Conservation (phyloP, 129 eudicot genomes). For the Centrapalus pauciflorus region DNA sequence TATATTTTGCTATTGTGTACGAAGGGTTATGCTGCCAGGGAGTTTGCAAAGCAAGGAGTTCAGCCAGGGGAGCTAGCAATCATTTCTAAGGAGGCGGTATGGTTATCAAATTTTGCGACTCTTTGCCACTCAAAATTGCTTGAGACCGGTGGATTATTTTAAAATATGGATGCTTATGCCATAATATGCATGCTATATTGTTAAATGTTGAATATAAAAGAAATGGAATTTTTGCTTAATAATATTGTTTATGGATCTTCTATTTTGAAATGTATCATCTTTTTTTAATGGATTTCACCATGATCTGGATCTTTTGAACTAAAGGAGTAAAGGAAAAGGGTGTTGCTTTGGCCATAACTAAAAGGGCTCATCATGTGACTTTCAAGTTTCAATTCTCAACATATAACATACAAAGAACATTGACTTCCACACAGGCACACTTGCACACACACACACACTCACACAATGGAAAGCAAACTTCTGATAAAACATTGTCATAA, state of each 20-base stretch:
- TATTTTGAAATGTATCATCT: neutral
- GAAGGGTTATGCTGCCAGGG: constrained; percentile 98
- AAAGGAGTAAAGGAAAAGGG: neutral
- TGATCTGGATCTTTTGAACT: neutral
- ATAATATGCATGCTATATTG: neutral
- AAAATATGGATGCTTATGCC: neutral
- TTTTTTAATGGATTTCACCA: neutral
- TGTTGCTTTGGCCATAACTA: too few species aligned
- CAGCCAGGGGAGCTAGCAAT: constrained; percentile 87
- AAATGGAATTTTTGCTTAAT: neutral
- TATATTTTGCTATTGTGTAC: neutral
- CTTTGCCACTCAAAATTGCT: neutral
- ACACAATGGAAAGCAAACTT: too few species aligned
- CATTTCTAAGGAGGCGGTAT: constrained; percentile 93
- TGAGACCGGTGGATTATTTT: neutral
- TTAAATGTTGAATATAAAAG: neutral
- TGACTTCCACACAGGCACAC: too few species aligned
- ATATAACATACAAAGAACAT: too few species aligned
- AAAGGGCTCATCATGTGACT: too few species aligned
- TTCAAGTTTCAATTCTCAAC: too few species aligned
- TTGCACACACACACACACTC: too few species aligned
- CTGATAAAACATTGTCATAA: too few species aligned
- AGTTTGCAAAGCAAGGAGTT: constrained; percentile 91
- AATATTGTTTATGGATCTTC: neutral
- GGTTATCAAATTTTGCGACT: constrained; percentile 7